phyloP scores from a whole-genome alignment of 2,329 filamentous ascomycete genomes.

The Hansfordia pulvinata region DNA sequence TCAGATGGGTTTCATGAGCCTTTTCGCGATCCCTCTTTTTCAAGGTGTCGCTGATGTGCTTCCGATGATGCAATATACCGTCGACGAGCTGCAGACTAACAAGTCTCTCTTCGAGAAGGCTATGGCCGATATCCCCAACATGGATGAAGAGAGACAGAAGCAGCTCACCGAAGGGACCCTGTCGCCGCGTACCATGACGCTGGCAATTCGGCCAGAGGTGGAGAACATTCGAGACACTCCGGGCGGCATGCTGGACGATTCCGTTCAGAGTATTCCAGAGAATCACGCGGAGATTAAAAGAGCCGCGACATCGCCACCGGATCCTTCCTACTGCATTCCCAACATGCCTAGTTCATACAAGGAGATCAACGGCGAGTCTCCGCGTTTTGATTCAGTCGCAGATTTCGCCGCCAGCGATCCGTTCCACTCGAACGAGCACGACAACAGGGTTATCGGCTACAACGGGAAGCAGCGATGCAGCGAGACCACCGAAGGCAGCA shows the following conservation, averaged over 20 bases:
- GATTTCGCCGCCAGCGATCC: conserved; percentile 36
- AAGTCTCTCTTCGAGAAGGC: conserved; percentile 58
- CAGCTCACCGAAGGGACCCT: conserved; percentile 25
- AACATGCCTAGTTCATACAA: conserved; percentile 21
- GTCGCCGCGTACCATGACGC: conserved; percentile 30
- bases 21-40: conserved; percentile 89
- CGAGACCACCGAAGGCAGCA: conserved; percentile 48
- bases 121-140: conserved; percentile 48
- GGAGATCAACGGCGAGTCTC: conserved; percentile 27
- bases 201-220: conserved; percentile 16
- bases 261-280: conserved; percentile 5
- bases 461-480: conserved; percentile 40
- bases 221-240: conserved; percentile 8
- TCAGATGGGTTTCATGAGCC: conserved; percentile 91
- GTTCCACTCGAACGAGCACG: conserved; percentile 27
- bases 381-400: conserved; percentile 29
- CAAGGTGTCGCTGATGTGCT: conserved; percentile 76
- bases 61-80: conserved; percentile 71
- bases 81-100: conserved; percentile 70
- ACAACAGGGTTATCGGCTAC: conserved; percentile 14
- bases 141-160: conserved; percentile 22
- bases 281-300: conserved; percentile 14
- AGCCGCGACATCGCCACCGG: conserved; percentile 9
- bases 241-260: conserved; percentile 4
- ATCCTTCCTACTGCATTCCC: conserved; percentile 16